Evolutionary conservation across 2,329 filamentous ascomycete species (phyloP).

Genomic region (Exophiala spinifera): DNA sequence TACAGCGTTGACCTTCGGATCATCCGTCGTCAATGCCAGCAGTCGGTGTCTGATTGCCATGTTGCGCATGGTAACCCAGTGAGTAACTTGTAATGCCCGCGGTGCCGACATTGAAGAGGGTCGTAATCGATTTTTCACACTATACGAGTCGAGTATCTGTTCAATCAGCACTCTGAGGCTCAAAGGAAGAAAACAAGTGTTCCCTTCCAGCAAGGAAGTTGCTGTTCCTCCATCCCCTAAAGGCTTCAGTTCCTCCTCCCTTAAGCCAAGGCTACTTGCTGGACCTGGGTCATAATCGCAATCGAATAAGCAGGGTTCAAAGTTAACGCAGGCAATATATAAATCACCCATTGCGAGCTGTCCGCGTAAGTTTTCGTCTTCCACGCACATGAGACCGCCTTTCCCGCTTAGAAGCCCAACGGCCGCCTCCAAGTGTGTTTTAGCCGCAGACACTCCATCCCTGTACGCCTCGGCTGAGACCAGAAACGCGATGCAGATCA

Average conservation of each 20-base stretch:
- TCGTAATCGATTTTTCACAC: no score
- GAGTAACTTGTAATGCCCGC: constrained; percentile 8
- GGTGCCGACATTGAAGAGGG: constrained; percentile 3
- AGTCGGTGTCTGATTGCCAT: constrained; percentile 15
- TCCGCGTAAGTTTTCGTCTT: constrained; percentile 6
- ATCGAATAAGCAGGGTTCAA: constrained; percentile 1
- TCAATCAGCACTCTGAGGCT: no score
- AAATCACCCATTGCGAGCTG: constrained; percentile 11
- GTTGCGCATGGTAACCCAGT: constrained; percentile 15
- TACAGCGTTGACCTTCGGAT: neutral
- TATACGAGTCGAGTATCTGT: no score
- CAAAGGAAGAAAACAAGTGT: no score
- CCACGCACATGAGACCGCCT: neutral
- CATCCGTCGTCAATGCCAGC: neutral
- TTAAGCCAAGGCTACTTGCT: no score
- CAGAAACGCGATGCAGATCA: constrained; percentile 12
- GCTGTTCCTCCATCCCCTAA: no score
- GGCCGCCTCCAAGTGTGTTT: constrained; percentile 9
- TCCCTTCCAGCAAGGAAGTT: no score
- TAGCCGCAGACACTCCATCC: constrained; percentile 5
- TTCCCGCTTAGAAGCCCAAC: constrained; percentile 2
- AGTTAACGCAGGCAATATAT: constrained; percentile 12
- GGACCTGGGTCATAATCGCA: no score
- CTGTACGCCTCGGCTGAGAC: constrained; percentile 12
- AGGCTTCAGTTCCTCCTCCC: no score